phyloP scores from a whole-genome alignment of 441 rosid species.

The Jatropha multifida region DNA sequence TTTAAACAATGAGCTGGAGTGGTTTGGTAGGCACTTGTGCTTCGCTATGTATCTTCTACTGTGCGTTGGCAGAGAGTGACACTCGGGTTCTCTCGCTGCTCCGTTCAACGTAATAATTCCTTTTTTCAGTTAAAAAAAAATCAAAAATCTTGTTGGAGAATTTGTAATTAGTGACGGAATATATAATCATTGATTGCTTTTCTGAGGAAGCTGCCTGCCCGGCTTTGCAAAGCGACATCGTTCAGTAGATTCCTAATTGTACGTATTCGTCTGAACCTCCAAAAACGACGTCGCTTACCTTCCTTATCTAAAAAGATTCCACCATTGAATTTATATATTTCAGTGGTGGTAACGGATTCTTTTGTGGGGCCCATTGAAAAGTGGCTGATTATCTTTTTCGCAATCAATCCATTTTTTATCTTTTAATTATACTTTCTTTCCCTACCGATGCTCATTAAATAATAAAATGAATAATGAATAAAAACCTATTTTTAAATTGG shows the following conservation, averaged over 20 bases:
- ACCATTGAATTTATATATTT: neutral
- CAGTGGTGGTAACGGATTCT: neutral
- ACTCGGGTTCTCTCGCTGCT: neutral
- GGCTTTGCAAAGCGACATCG: too few relatives aligned
- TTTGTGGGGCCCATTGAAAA: conserved; percentile 4
- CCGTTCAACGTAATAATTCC: neutral
- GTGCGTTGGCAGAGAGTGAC: conserved; percentile 36
- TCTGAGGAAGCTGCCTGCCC: too few relatives aligned
- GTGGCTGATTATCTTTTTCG: neutral
- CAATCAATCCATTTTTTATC: neutral
- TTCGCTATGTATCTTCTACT: neutral
- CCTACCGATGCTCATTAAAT: too few relatives aligned
- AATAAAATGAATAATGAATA: too few relatives aligned
- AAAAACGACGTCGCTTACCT: conserved; percentile 5
- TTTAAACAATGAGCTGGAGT: conserved; percentile 26
- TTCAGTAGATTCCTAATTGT: too few relatives aligned
- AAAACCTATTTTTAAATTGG: too few relatives aligned
- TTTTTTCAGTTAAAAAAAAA: neutral
- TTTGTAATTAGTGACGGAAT: too few relatives aligned
- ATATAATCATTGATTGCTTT: too few relatives aligned
- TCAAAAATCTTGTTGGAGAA: too few relatives aligned
- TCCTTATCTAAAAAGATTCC: neutral
- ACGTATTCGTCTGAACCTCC: too few relatives aligned
- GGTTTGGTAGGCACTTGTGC: conserved; percentile 12
- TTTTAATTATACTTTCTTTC: too few relatives aligned